phyloP scores from a whole-genome alignment of 2,329 filamentous ascomycete genomes.

The Apiospora malaysiana region DNA sequence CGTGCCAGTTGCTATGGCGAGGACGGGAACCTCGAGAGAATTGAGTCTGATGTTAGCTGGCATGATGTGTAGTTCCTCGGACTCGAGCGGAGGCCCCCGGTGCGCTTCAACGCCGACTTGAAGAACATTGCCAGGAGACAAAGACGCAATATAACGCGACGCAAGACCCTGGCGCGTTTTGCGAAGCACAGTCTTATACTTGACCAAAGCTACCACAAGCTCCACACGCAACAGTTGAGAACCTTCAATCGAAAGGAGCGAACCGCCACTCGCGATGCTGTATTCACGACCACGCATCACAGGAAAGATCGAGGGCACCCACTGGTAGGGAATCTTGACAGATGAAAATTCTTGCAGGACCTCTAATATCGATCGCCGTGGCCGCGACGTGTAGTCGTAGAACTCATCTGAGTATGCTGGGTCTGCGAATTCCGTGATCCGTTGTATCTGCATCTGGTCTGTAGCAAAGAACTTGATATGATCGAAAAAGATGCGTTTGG shows the following conservation, averaged over 20 bases:
- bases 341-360: conserved; percentile 88
- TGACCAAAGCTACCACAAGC: conserved; percentile 84
- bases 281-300: conserved; percentile 88
- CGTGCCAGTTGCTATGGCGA: conserved; percentile 85
- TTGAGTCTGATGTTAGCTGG: neutral
- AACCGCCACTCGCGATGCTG: conserved; percentile 82
- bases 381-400: conserved; percentile 93
- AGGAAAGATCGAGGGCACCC: conserved; percentile 76
- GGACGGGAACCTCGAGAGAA: conserved; percentile 56
- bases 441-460: conserved; percentile 76
- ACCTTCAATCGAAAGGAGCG: conserved; percentile 36
- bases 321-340: conserved; percentile 79
- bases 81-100: conserved; percentile 36
- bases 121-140: conserved; percentile 64
- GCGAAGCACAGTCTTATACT: conserved; percentile 87
- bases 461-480: conserved; percentile 77
- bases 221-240: conserved; percentile 61
- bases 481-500: conserved; percentile 84
- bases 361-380: conserved; percentile 88
- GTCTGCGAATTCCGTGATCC: conserved; percentile 82
- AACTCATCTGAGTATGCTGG: conserved; percentile 86
- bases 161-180: conserved; percentile 86
- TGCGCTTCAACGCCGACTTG: conserved; percentile 62
- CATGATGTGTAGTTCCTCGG: conserved; percentile 16
- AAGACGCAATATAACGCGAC: conserved; percentile 79